Base-by-base conservation (phyloP, 169 alveolate genomes). In the Plasmodium gonderi region DNA sequence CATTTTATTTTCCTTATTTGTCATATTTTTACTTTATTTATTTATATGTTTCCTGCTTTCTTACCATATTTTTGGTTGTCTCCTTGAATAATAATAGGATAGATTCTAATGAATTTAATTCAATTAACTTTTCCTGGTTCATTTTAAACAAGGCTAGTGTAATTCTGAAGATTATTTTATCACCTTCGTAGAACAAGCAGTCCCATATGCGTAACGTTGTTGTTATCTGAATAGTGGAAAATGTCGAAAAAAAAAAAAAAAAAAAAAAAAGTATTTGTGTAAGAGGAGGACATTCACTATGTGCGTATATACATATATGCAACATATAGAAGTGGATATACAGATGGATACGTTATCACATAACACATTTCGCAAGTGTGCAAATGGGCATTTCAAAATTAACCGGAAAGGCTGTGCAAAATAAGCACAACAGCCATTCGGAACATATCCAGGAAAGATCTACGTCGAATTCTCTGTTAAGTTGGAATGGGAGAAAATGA, bases 121-220 rank as follows among this genome's bases (percentile, higher is more conserved):
- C 85, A 36, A 92, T 90, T 67, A 95, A 31, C 51, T 79, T 83
- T 78, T 94, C 89, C 81, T 95, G 96, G 77, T 95, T 93, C 65
- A 95, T 89, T 92, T 95, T 95, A 93, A 95, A 95, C 36, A 95
- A 68, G 38, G 96, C 96, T 67, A 96, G 91, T 12, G 97, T 95
- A 36, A 96, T 96, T 45, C 98, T 91, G 60, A 96, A 97, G 36
- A 97, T 80, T 14, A 97, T 93, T 94, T 97, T 97, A 67, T 95
- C 97, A 1, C 98, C 98, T 91, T 97, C 98, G 79, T 94, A 93
- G 74, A 96, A 80, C 51, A 97, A 87, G 65, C 95, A 83, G 80
- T 97, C 98, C 98, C 98, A 97, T 38, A 97, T 95, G 17, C 98
- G 94, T 33, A 97, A 69, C 49, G 96, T 95, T 7, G 98, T 96